Base-by-base conservation (phyloP, 345 rosid genomes). In the Combretum micranthum region DNA sequence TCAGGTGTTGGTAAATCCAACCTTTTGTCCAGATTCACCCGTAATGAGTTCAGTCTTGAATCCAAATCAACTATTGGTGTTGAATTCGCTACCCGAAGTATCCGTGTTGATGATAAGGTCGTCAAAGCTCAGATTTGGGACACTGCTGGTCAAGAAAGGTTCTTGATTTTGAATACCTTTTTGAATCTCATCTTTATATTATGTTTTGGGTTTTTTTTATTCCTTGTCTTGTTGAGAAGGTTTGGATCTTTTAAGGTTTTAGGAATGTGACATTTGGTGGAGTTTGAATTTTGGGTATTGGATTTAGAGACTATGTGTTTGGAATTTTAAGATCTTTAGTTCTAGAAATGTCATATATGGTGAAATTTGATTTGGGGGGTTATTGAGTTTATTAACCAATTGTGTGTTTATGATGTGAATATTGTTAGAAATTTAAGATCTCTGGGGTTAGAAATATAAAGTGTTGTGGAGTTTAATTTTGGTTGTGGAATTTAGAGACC, bases 111-210 rank as follows among this genome's bases (percentile, higher is more conserved):
- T 14, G 92, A 82, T 32, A 87, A 87, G 77, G 61, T 83, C 66
- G 83, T 87, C 66, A 87, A 87, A 67, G 89, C 92, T 44, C 92
- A 87, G 85, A 84, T 87, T 80, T 87, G 91, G 95, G 95, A 87
- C 65, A 87, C 91, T 22, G 91, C 91, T 20, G 91, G 95, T 44
- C 92, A 84, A 63, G 92, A 87, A 59, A 84, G 92, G 92, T 81
- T 60, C 18, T 22, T 22, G 17, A 13, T 25, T 47, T 50, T 20
- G 18, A 18, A 18, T 42, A 21, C 20, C 3, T 16, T 13, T 15
- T 51, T 1, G 20, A 4, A 44, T 16, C 50, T 32, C 44, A 20
- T 32, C 44, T 37, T 42, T 37, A 15, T 14, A 13, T 9, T 42
- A 10, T 61, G 15, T 5, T 26, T 2, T n/a, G 9, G 1, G 4